A percentile compares a stretch with the other conserved stretches of the same genome.
Conservation (phyloP, 2,329 filamentous ascomycete genomes). For the Chrysoporthe austroafricana region DNA sequence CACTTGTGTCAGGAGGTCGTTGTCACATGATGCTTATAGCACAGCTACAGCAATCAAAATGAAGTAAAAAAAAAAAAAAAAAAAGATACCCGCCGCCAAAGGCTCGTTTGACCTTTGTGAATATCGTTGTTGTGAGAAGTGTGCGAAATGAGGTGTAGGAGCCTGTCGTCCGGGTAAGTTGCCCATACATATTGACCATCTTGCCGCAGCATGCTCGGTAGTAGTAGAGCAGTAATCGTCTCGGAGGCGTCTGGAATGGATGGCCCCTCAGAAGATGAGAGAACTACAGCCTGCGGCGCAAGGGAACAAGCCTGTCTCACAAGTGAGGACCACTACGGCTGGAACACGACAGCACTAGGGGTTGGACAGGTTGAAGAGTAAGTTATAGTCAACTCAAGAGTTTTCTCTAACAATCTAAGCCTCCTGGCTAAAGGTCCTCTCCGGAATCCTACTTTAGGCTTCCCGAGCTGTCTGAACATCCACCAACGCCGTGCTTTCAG, state of each 20-base stretch:
- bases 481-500: neutral
- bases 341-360: neutral
- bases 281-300: neutral
- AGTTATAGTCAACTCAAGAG: neutral
- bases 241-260: no score
- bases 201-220: no score
- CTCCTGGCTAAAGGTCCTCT: neutral
- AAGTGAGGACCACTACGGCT: neutral
- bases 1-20: conserved; percentile 44
- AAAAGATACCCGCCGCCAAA: conserved; percentile 8
- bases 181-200: no score
- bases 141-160: neutral
- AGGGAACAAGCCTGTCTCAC: neutral
- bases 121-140: neutral
- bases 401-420: neutral
- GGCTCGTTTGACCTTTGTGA: neutral
- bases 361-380: neutral
- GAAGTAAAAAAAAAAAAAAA: conserved; percentile 28
- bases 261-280: no score
- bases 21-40: conserved; percentile 53
- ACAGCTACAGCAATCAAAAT: conserved; percentile 39
- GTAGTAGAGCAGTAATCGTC: no score
- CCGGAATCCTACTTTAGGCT: neutral
- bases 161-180: neutral
- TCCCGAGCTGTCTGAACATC: neutral